Percentiles rank a stretch among this genome's conserved stretches.
Evolutionary conservation across 805 yeast species (phyloP).

Genomic region (Sugiyamaella valdiviana): DNA sequence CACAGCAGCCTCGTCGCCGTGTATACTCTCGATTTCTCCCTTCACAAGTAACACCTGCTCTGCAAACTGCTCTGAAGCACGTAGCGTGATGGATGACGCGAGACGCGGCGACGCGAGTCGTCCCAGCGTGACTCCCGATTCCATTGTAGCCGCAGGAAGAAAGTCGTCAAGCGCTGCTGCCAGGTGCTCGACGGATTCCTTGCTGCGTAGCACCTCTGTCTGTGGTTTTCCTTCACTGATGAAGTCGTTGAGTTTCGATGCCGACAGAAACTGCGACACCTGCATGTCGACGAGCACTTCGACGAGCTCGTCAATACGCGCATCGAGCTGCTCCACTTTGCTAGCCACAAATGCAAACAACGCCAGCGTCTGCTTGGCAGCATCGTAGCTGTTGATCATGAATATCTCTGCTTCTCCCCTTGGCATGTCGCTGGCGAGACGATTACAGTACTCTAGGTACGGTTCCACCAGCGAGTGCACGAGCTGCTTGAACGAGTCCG

Average conservation of each 20-base stretch:
- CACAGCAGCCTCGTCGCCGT: slow-evolving; percentile 15
- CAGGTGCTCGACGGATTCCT: slow-evolving; percentile 15
- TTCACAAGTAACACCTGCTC: slow-evolving; percentile 28
- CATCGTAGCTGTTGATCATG: slow-evolving; percentile 33
- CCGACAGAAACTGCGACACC: slow-evolving; percentile 16
- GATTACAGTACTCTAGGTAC: slow-evolving; percentile 26
- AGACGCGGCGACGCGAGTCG: slow-evolving; percentile 31
- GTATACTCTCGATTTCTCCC: slow-evolving; percentile 24
- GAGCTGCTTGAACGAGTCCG: slow-evolving; percentile 19
- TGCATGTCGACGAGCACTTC: slow-evolving; percentile 27
- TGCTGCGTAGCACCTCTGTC: slow-evolving; percentile 1
- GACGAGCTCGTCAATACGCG: slow-evolving; percentile 24
- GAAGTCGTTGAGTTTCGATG: slow-evolving; percentile 20
- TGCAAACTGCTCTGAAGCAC: slow-evolving; percentile 30
- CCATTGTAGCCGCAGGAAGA: slow-evolving; percentile 31
- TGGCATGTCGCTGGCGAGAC: slow-evolving; percentile 23
- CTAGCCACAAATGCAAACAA: slow-evolving; percentile 27
- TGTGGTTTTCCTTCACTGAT: neutral
- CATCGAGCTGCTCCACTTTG: slow-evolving; percentile 28
- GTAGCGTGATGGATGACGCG: slow-evolving; percentile 26
- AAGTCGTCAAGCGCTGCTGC: slow-evolving; percentile 30
- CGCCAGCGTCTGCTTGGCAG: slow-evolving; percentile 26
- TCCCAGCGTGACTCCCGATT: slow-evolving; percentile 26
- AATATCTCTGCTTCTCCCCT: slow-evolving; percentile 31
- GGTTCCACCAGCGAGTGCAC: slow-evolving; percentile 32